A percentile compares a stretch with the other conserved stretches of the same genome.
These are phyloP conservation scores for Myochromella boudieri DNA, from an alignment of 768 basidiomycete genomes.

Conservation along the genomic window DNA sequence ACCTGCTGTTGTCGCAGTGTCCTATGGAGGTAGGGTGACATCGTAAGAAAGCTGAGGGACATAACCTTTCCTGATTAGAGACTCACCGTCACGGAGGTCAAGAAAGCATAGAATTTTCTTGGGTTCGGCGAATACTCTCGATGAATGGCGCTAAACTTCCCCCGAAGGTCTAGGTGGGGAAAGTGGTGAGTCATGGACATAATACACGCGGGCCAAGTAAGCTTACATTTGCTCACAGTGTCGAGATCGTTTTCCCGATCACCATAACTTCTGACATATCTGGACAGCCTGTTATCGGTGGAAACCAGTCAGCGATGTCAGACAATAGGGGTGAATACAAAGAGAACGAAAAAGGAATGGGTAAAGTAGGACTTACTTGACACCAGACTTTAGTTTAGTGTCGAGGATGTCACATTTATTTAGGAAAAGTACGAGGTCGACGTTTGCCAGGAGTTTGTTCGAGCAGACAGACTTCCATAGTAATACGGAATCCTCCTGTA, in stretches of 20 bases:
- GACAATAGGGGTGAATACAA: slow-evolving; percentile 19
- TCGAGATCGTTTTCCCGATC: slow-evolving; percentile 59
- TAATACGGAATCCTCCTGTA: slow-evolving; percentile 83
- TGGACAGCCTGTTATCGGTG: slow-evolving; percentile 15
- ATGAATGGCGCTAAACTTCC: slow-evolving; percentile 53
- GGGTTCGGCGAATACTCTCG: slow-evolving; percentile 50
- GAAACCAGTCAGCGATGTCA: slow-evolving; percentile 25
- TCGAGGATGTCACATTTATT: slow-evolving; percentile 88
- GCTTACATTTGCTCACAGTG: slow-evolving; percentile 59
- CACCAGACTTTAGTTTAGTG: slow-evolving; percentile 56
- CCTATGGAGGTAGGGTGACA: slow-evolving; percentile 30
- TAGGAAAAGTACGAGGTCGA: slow-evolving; percentile 81
- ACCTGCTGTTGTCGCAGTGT: slow-evolving; percentile 53
- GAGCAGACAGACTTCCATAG: slow-evolving; percentile 86
- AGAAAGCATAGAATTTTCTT: slow-evolving; percentile 57
- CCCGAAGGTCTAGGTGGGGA: slow-evolving; percentile 35
- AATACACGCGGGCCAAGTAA: not conserved
- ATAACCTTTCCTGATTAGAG: not conserved
- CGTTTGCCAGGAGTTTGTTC: slow-evolving; percentile 76
- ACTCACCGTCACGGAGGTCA: slow-evolving; percentile 63
- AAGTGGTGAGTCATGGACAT: not conserved
- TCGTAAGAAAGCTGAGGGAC: not conserved
- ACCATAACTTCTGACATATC: slow-evolving; percentile 58
- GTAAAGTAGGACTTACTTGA: slow-evolving; percentile 19
- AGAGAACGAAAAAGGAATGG: not conserved